Evolutionary conservation across 2,329 filamentous ascomycete genomes (phyloP).

Genomic region (Pseudocercospora pini-densiflorae): DNA sequence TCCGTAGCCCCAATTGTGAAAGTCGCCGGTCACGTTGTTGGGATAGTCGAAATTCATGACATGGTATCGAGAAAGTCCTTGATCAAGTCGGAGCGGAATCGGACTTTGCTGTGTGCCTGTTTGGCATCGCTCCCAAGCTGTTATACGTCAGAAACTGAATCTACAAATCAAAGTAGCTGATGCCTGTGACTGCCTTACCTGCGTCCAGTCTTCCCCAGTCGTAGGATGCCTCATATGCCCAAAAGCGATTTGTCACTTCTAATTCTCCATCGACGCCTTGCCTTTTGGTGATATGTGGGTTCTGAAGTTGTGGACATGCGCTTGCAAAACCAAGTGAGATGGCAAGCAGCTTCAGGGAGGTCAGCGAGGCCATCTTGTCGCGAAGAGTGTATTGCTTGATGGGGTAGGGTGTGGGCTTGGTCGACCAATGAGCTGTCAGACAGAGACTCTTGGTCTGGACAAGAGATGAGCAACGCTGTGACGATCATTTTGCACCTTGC

Average conservation of each 20-base stretch:
- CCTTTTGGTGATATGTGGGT: constrained; percentile 13
- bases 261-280: constrained; percentile 20
- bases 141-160: background rate
- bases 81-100: constrained; percentile 48
- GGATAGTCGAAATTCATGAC: constrained; percentile 50
- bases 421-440: background rate
- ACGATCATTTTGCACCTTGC: background rate
- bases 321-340: constrained; percentile 4
- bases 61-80: constrained; percentile 49
- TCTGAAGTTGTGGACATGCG: constrained; percentile 12
- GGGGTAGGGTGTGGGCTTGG: background rate
- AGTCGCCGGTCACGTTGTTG: constrained; percentile 43
- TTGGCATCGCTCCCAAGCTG: constrained; percentile 53
- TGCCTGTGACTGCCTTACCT: constrained; percentile 12
- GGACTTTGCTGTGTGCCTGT: constrained; percentile 57
- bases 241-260: constrained; percentile 21
- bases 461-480: background rate
- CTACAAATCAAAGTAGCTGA: constrained; percentile 14
- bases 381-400: background rate
- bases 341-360: constrained; percentile 2
- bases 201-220: constrained; percentile 29
- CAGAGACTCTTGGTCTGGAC: background rate
- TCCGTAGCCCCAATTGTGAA: constrained; percentile 58
- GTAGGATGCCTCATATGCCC: constrained; percentile 28
- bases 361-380: constrained; percentile 2